Conservation (phyloP, 2,329 filamentous ascomycete genomes). For the Phaeosphaeriaceae sp. region DNA sequence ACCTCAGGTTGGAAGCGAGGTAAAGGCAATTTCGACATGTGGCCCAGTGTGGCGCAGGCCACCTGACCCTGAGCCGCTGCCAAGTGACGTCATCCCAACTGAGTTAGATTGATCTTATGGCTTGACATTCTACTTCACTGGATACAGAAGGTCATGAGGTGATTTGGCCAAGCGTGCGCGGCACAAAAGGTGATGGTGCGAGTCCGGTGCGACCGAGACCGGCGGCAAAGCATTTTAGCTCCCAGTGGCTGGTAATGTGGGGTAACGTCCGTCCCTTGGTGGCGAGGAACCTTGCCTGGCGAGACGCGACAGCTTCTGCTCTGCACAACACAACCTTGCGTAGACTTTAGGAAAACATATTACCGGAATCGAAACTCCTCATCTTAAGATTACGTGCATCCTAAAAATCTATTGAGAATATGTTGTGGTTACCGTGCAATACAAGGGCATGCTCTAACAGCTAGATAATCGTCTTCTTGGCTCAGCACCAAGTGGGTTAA, state of each 20-base stretch:
- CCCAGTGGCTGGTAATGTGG: conserved; percentile 3
- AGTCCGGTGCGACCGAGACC: background rate
- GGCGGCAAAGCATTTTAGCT: background rate
- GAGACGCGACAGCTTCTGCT: too few relatives aligned
- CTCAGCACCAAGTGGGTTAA: too few relatives aligned
- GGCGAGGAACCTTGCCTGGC: too few relatives aligned
- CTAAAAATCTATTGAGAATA: too few relatives aligned
- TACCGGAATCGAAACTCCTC: too few relatives aligned
- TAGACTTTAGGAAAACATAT: too few relatives aligned
- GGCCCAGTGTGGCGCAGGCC: conserved; percentile 9
- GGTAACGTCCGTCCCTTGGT: too few relatives aligned
- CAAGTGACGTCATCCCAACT: conserved; percentile 20
- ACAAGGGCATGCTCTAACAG: too few relatives aligned
- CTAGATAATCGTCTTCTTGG: too few relatives aligned
- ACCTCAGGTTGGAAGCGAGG: background rate
- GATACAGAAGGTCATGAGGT: conserved; percentile 14
- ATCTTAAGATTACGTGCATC: too few relatives aligned
- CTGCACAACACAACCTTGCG: too few relatives aligned
- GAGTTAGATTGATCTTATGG: conserved; percentile 4
- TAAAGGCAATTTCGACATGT: conserved; percentile 10
- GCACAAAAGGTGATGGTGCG: background rate
- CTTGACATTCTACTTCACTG: conserved; percentile 1
- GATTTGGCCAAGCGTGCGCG: conserved; percentile 3
- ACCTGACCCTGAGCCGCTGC: conserved; percentile 7
- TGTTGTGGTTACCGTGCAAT: too few relatives aligned